phyloP scores from a whole-genome alignment of 805 yeast genomes.

The Candida tallmaniae region DNA sequence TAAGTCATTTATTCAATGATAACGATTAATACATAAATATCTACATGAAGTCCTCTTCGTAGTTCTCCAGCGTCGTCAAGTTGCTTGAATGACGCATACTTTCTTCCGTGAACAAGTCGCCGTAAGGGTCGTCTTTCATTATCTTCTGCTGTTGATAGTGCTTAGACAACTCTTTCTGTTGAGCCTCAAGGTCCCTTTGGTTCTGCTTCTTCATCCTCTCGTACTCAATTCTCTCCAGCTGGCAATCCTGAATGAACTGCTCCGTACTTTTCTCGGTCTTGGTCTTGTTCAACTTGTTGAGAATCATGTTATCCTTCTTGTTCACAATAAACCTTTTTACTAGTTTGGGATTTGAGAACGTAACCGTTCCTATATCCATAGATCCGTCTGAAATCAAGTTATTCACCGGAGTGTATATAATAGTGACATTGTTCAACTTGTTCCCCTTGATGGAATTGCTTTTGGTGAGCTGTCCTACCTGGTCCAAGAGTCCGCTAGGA shows the following conservation, averaged over 20 bases:
- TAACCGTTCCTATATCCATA: constrained; percentile 78
- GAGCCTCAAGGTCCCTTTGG: constrained; percentile 24
- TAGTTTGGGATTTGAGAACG: constrained; percentile 55
- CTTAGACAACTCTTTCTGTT: constrained; percentile 30
- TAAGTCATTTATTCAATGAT: constrained; percentile 2
- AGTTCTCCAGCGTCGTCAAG: constrained; percentile 13
- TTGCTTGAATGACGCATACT: constrained; percentile 17
- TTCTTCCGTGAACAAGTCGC: constrained; percentile 32
- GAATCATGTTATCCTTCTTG: constrained; percentile 51
- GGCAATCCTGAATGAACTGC: constrained; percentile 31
- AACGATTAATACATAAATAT: constrained; percentile 6
- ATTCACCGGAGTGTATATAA: constrained; percentile 70
- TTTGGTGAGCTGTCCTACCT: constrained; percentile 64
- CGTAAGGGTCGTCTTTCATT: constrained; percentile 27
- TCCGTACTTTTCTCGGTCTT: constrained; percentile 52
- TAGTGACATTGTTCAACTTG: constrained; percentile 60
- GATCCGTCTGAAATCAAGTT: constrained; percentile 62
- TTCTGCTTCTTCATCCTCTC: constrained; percentile 38
- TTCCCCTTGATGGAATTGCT: constrained; percentile 75
- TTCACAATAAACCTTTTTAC: constrained; percentile 52
- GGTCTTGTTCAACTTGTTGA: constrained; percentile 64
- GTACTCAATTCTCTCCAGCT: constrained; percentile 23
- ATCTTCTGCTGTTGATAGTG: constrained; percentile 36
- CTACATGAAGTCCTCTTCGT: constrained; percentile 15
- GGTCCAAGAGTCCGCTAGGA: constrained; percentile 44